Base-by-base conservation (phyloP, 257 asterid genomes). In the Cruciata laevipes region DNA sequence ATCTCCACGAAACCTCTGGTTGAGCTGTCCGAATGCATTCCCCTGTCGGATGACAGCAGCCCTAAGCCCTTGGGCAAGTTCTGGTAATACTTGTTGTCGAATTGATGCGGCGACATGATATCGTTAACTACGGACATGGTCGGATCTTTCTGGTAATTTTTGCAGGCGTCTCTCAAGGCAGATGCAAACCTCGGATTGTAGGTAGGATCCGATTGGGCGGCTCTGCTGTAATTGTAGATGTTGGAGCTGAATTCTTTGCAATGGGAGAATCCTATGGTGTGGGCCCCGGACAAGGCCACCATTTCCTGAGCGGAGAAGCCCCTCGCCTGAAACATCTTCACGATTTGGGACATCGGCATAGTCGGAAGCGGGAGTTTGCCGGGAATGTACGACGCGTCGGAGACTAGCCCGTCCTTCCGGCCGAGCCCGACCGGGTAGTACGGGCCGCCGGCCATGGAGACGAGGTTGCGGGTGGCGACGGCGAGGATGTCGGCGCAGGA, bases 181-280 rank as follows among this genome's bases (percentile, higher is more conserved):
- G 61, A 60, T 0, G 97, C 99, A 75, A 86, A 90, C 58, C 83
- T 77, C 9, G 90, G 83, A 56, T 90, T 81, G 74, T 90, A 90
- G 0, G 95, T 67, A 11, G 96, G 97, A 64, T 88, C 97, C n/a
- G 80, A 77, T 59, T 78, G 76, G 8, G 77, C 32, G 0, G 74
- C 58, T 20, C 69, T 64, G 78, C 84, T 89, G 88, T 82, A 89
- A 30, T 83, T 83, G 86, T 84, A 90, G 0, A 93, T 32, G 65
- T 81, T 83, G 20, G 86, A 65, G 82, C 86, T 84, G 77, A 93
- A 93, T 40, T 93, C 96, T 57, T 85, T 86, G 82, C 99, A 93
- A 71, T 93, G 99, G 0, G 99, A 89, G 70, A 93, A 89, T 0
- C 98, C 98, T 69, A 92, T 89, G 5, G 98, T 87, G 88, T 92